Evolutionary conservation across 1,139 yeast species (phyloP).

Genomic region (Geotrichum histeridarum): DNA sequence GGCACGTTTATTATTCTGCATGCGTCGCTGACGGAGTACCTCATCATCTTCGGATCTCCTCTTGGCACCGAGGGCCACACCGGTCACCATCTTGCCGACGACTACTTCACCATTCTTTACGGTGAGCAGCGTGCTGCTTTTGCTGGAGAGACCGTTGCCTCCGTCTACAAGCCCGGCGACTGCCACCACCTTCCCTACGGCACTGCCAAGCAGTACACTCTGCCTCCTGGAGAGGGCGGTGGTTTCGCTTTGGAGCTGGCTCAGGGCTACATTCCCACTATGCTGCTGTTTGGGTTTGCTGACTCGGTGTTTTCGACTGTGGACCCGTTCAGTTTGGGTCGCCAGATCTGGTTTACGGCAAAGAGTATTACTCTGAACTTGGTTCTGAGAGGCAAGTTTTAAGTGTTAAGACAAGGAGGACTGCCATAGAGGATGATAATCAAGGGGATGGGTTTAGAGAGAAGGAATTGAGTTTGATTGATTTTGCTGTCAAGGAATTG

Average conservation of each 20-base stretch:
- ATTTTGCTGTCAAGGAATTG: neutral
- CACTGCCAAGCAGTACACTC: slow-evolving; percentile 70
- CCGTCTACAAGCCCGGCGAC: slow-evolving; percentile 64
- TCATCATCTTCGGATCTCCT: slow-evolving; percentile 83
- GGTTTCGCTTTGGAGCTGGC: slow-evolving; percentile 91
- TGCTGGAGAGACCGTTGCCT: slow-evolving; percentile 57
- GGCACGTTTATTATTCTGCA: slow-evolving; percentile 93
- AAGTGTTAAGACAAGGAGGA: no score
- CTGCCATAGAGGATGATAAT: neutral
- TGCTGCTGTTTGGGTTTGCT: slow-evolving; percentile 92
- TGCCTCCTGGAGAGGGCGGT: slow-evolving; percentile 54
- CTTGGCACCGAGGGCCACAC: slow-evolving; percentile 94
- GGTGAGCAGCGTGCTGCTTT: slow-evolving; percentile 74
- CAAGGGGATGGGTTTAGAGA: neutral
- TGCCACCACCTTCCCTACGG: slow-evolving; percentile 76
- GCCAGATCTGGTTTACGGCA: slow-evolving; percentile 71
- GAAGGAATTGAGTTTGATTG: neutral
- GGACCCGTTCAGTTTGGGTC: slow-evolving; percentile 62
- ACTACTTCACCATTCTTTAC: slow-evolving; percentile 81
- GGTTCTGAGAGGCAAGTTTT: slow-evolving; percentile 57
- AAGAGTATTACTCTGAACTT: slow-evolving; percentile 69
- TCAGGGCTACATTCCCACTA: slow-evolving; percentile 97
- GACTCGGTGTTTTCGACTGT: slow-evolving; percentile 76
- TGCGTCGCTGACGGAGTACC: slow-evolving; percentile 90
- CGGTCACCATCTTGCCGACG: slow-evolving; percentile 94